Evolutionary conservation across 176 grass and related monocot genomes (phyloP), one percentile per base, ranked within the genome.

Genomic region (Oryza glumipatula): DNA sequence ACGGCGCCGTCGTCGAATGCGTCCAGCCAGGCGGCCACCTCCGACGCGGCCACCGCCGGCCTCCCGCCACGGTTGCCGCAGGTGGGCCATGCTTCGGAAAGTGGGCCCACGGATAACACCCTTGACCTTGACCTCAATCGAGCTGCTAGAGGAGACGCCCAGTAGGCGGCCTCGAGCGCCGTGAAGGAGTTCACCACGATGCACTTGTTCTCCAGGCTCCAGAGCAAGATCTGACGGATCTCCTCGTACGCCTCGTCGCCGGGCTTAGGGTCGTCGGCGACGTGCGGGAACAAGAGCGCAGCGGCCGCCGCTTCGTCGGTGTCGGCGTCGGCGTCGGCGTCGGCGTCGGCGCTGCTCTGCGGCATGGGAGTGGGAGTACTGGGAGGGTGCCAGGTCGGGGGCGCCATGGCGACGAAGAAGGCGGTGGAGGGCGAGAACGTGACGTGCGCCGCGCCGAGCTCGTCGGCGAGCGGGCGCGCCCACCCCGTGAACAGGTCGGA

Each of bases 401-500:
- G 47, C 47, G 47, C 47, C 12, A 49, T 15, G 10, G 47, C 11
- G 13, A 49, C 12, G 47, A 49, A 49, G 12, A 49, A 14, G 10
- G 11, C 47, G 47, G 12, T 49, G 82, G 12, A 41, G 39, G 48
- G 70, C 15, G 48, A 96, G 77, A 96, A 96, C 10, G 70, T 65
- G 15, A 96, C n/a, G 69, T 89, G 94, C 39, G 83, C 80, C 48
- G 93, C 79, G 48, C 68, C 80, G 33, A 91, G 73, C 17, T 96
- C 83, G 26, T 19, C 56, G 4, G 88, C 83, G 6, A 93, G 77
- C 23, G 76, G 88, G 33, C 67, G 88, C 21, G 88, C 85, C 91
- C 94, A 96, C 54, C 94, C 90, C 1, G 79, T 72, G 78, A 96
- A 93, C 9, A 89, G 21, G 43, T 96, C 91, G 13, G 94, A 93